Base-by-base conservation (phyloP, 768 basidiomycete species). In the Amanita brunnescens region DNA sequence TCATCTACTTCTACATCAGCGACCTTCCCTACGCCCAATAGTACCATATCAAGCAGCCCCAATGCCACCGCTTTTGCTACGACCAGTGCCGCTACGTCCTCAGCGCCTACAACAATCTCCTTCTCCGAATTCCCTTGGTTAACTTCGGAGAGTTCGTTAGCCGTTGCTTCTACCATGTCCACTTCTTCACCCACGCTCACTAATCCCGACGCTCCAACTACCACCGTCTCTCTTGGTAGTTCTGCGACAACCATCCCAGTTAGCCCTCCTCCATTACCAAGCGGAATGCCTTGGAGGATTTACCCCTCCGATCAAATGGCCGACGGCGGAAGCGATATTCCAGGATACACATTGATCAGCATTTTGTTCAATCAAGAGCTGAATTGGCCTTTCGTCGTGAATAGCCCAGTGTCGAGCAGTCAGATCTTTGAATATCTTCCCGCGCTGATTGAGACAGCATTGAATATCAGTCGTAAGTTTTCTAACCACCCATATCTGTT, bases 361-460 rank as follows among this genome's bases (percentile, higher is more conserved):
- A 58, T 94, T 35, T 59, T 89, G 54, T 85, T 91, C 64, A 74
- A 80, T 49, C 41, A 59, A 3, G 59, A 53, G 20, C 69, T 93
- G 53, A 76, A 75, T 51, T 94, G 91, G 91, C 16, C 57, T 0
- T 89, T 82, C 57, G 86, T 92, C 3, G 78, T 81, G 35, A 56
- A 57, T 12, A 80, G 71, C 53, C 53, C 66, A 6, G 70, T 83
- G 49, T 76, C 87, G 0, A 73, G 79, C 2, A 83, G 76, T 43
- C 90, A 97, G 68, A 73, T 98, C 38, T 88, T 97, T 60, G 79
- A 77, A 10, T 85, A 74, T 59, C 68, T 85, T 49, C 89, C 91
- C 1, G 23, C 60, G 0, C 62, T 74, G 40, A 62, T 76, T 24
- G 51, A 58, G 1, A 63, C 57, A 7, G 68, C 70, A 8, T 58